phyloP scores from a whole-genome alignment of 345 rosid genomes.

The Barbarea vulgaris region DNA sequence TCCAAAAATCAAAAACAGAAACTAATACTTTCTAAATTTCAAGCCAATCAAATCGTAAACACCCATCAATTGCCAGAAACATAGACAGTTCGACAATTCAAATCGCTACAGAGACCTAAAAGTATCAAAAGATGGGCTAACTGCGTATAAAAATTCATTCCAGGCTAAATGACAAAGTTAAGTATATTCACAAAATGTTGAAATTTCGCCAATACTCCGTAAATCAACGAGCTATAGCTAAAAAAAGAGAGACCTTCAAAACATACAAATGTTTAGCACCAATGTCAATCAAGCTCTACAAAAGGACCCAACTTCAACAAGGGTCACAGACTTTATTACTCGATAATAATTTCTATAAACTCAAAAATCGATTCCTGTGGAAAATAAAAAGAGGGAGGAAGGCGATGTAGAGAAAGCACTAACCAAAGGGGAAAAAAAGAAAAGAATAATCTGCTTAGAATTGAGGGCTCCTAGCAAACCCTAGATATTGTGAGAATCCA shows the following conservation, averaged over 20 bases:
- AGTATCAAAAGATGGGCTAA: background rate
- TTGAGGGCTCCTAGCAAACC: conserved; percentile 23
- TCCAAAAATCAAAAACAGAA: background rate
- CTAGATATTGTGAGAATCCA: conserved; percentile 37
- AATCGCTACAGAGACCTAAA: conserved; percentile 1
- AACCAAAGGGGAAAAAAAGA: conserved; percentile 7
- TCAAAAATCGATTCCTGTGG: conserved; percentile 6
- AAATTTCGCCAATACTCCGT: background rate
- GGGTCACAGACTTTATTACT: background rate
- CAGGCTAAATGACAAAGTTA: background rate
- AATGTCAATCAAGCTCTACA: conserved; percentile 22
- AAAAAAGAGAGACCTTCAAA: background rate
- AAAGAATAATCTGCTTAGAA: background rate
- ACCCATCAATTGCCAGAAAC: background rate
- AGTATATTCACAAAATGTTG: background rate
- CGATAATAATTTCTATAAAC: conserved; percentile 3
- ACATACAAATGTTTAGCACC: background rate
- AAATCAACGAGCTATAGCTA: conserved; percentile 3
- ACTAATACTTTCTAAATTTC: conserved; percentile 6
- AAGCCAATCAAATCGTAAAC: background rate
- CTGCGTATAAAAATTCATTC: background rate
- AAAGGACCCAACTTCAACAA: conserved; percentile 24
- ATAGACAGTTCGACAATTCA: conserved; percentile 8
- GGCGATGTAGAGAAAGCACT: conserved; percentile 13
- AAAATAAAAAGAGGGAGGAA: background rate